Evolutionary conservation across 2,329 filamentous ascomycete genomes (phyloP), one percentile per base, ranked within the genome.

Genomic region (Colletotrichum australisinense): DNA sequence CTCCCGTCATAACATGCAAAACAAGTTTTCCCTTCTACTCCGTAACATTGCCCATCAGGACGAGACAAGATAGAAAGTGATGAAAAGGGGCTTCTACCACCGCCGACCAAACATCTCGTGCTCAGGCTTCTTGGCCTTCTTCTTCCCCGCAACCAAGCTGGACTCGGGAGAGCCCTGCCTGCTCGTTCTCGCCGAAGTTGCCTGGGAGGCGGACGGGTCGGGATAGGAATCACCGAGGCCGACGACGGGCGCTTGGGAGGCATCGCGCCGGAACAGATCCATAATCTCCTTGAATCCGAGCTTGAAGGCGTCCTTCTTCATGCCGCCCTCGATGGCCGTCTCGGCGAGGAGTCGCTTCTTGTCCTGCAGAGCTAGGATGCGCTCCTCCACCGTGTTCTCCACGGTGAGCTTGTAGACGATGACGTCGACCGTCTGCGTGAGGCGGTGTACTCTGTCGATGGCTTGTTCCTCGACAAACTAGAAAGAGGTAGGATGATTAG

Each of bases 381-480:
- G 92, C 83, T 96, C 95, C 86, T 99, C 97, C 69, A 99, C 96
- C 0, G 93, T 95, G 76, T 93, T 89, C 76, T 91, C 90, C 74
- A 99, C 92, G 2, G 95, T 98, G 78, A 99, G 90, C 79, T 97
- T 97, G 87, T 98, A 99, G 75, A 99, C 95, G 69, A 96, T 91
- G 42, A 99, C 97, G 80, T 98, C 95, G 53, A 96, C 89, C 1
- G 95, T 98, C 83, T 99, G 97, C 53, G 97, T 98, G 66, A 99
- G 92, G n/a, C 97, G 95, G 81, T 99, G 97, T 30, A 99, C 97
- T 67, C 97, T 95, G 83, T 99, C 97, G 77, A 99, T 99, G 62
- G 97, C 97, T 87, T 99, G 97, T 82, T 99, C 97, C 86, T 99
- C 97, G 42, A 99, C 95, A 80, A 99, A 99, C 90, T 94, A 35